Evolutionary conservation across 306 rosid genomes (phyloP).

Genomic region (Quillaja saponaria): DNA sequence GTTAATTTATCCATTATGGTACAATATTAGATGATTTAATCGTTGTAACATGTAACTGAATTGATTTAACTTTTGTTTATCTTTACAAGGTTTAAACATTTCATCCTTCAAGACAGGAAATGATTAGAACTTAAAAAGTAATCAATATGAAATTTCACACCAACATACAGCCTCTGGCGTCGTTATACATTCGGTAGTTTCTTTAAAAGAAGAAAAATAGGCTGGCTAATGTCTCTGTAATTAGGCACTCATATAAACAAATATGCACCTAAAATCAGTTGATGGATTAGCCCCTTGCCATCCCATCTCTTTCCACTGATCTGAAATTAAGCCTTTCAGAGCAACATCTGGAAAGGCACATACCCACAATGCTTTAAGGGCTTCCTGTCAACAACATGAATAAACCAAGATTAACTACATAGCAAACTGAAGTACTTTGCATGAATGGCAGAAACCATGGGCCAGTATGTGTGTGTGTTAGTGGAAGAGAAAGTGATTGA

Average conservation of each 20-base stretch:
- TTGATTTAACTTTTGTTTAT: neutral
- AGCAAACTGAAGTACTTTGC: conserved; percentile 6
- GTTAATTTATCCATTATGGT: no score
- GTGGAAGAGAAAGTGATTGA: neutral
- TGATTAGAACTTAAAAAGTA: neutral
- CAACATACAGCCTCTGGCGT: conserved; percentile 9
- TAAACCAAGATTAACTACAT: conserved; percentile 1
- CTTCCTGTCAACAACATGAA: conserved; percentile 53
- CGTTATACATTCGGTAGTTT: neutral
- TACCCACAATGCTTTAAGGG: conserved; percentile 71
- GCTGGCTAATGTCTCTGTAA: neutral
- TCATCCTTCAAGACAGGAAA: neutral
- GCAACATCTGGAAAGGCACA: conserved; percentile 77
- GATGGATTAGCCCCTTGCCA: conserved; percentile 99
- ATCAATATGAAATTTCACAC: conserved; percentile 7
- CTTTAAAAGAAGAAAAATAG: neutral
- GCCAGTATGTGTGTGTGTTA: neutral
- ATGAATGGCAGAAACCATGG: neutral
- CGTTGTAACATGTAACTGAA: no score
- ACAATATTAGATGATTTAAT: no score
- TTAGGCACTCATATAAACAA: neutral
- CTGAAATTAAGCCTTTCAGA: conserved; percentile 73
- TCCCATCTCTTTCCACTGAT: conserved; percentile 99
- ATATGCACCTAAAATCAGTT: conserved; percentile 82
- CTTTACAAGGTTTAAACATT: neutral